Base-by-base conservation (phyloP, 2,329 filamentous ascomycete genomes). In the Talaromyces sp. region DNA sequence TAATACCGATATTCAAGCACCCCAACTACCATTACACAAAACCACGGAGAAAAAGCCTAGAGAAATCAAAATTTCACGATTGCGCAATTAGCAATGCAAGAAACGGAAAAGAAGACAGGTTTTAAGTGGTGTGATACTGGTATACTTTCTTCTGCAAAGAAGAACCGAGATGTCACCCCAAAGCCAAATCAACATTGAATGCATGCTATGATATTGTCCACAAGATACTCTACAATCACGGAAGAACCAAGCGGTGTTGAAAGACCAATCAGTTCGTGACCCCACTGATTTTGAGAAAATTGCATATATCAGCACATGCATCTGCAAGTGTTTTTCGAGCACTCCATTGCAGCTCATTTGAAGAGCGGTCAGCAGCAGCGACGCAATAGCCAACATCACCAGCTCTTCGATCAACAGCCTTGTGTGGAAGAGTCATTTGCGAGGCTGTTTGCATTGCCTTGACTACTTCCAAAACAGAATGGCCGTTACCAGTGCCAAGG, bases 271-370 rank as follows among this genome's bases (percentile, higher is more conserved):
- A 55, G 53, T 55, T 67, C 26, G 68, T 69, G 32, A 72, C 52
- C 27, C 69, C 70, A 51, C 70, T 74, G 38, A 73, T 67, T 56
- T 70, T 62, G 43, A 75, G 60, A 61, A 75, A 75, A 62, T 72
- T 74, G 62, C 72, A 75, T 51, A 76, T 71, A 59, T 72, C 75
- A 49, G 64, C 60, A 60, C 75, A 77, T 8, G 74, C 75, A 64
- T 77, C 72, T 41, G 64, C 69, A 60, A 77, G 59, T 6, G 71
- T 68, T 64, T 75, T 75, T 53, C 75, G 66, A 9, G 74, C 75
- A 62, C 74, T 72, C 69, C 71, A 77, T 59, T 74, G 70, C 52
- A 89, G 77, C 73, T 89, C 87, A 69, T 83, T 77, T 62, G 84
- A 62, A 2, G 74, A 73, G 31, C 73, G 66, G 21, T 67, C 65